phyloP scores from a whole-genome alignment of 768 basidiomycete genomes.

The Boletus rex-veris region DNA sequence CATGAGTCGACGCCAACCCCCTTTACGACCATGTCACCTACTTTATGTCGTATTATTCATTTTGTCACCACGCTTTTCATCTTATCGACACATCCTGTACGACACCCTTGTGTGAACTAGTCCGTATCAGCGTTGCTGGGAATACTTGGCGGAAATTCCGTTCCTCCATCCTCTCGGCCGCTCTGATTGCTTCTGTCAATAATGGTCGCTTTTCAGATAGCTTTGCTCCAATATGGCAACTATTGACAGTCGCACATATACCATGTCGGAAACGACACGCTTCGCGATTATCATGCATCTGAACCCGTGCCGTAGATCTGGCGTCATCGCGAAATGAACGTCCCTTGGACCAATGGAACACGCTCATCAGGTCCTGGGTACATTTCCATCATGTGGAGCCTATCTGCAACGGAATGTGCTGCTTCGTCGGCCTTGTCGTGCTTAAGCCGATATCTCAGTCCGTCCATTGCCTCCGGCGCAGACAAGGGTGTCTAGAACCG shows the following conservation, averaged over 20 bases:
- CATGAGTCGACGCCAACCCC: constrained; percentile 2
- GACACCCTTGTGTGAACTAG: too few species aligned
- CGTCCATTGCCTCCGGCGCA: constrained; percentile 1
- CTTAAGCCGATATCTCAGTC: constrained; percentile 4
- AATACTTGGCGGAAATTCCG: constrained; percentile 10
- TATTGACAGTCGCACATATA: background rate
- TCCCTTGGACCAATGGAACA: constrained; percentile 1
- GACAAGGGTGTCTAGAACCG: constrained; percentile 3
- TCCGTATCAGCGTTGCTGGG: constrained; percentile 12
- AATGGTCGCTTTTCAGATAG: constrained; percentile 6
- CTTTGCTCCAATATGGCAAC: constrained; percentile 13
- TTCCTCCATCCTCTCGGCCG: constrained; percentile 10
- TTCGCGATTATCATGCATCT: constrained; percentile 21
- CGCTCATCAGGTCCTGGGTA: constrained; percentile 10
- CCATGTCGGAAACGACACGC: constrained; percentile 8
- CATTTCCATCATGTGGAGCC: constrained; percentile 12
- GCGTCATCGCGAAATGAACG: constrained; percentile 14
- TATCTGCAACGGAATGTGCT: constrained; percentile 7
- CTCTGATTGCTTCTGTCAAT: constrained; percentile 5
- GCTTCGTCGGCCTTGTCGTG: constrained; percentile 9
- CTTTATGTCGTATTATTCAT: constrained; percentile 16
- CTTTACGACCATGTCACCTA: constrained; percentile 14
- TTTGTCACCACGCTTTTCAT: constrained; percentile 14
- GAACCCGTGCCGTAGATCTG: constrained; percentile 17
- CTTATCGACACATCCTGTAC: too few species aligned